These are phyloP conservation scores for Akanthomyces dipterigenus DNA, from an alignment of 2,329 filamentous ascomycete genomes.

Conservation along the genomic window DNA sequence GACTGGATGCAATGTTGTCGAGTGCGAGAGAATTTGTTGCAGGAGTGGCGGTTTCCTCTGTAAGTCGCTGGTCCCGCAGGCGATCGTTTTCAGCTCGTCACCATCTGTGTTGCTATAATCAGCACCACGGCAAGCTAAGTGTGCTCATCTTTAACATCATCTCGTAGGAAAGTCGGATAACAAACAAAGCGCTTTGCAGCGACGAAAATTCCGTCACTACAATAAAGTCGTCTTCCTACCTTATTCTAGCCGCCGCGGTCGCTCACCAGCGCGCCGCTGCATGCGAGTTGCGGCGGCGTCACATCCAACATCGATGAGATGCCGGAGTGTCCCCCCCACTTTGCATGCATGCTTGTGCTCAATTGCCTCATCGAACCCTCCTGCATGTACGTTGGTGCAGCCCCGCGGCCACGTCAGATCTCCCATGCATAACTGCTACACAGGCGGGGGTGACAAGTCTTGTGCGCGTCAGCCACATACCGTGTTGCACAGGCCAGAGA, in stretches of 20 bases:
- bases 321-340: neutral
- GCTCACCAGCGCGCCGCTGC: neutral
- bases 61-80: neutral
- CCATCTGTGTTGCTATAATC: neutral
- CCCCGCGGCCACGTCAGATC: conserved; percentile 2
- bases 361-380: neutral
- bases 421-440: conserved; percentile 3
- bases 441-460: neutral
- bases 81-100: neutral
- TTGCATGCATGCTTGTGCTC: neutral
- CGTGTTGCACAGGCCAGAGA: neutral
- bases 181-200: too few relatives aligned
- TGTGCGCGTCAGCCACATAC: conserved; percentile 5
- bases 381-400: neutral
- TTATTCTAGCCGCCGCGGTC: neutral
- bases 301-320: neutral
- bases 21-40: neutral
- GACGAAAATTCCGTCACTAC: neutral
- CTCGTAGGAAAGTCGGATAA: neutral
- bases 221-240: neutral
- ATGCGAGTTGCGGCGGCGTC: neutral
- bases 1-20: neutral
- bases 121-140: neutral
- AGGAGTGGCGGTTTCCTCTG: neutral
- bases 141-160: neutral